These are phyloP conservation scores for Termitomyces sp. DNA, from an alignment of 768 basidiomycete genomes.

Conservation along the genomic window DNA sequence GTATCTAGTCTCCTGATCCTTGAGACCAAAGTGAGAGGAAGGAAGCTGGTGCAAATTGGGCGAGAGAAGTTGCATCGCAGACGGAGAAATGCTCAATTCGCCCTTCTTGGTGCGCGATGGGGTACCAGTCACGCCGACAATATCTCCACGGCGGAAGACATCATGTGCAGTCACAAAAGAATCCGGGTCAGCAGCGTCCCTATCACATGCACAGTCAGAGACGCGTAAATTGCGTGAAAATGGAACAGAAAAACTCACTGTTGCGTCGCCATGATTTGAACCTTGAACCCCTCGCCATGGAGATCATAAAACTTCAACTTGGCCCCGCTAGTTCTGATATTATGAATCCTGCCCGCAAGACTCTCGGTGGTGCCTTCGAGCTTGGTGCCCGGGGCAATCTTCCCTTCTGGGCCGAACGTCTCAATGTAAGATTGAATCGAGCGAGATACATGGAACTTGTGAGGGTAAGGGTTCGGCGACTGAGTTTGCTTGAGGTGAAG, in stretches of 20 bases:
- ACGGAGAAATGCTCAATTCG: constrained; percentile 86
- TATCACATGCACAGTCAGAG: constrained; percentile 16
- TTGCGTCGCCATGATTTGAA: constrained; percentile 91
- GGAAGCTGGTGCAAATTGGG: constrained; percentile 97
- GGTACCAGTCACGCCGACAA: constrained; percentile 86
- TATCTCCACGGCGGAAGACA: constrained; percentile 91
- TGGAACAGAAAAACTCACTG: constrained; percentile 46
- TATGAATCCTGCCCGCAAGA: constrained; percentile 89
- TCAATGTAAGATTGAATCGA: constrained; percentile 73
- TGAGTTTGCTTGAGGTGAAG: constrained; percentile 79
- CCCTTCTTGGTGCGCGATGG: constrained; percentile 94
- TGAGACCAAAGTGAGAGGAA: constrained; percentile 87
- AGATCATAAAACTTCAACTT: constrained; percentile 95
- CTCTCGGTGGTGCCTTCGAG: constrained; percentile 52
- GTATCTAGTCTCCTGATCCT: constrained; percentile 97
- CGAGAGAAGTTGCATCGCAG: constrained; percentile 79
- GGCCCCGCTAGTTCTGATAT: constrained; percentile 74
- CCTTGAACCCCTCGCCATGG: constrained; percentile 85
- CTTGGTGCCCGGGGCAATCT: constrained; percentile 63
- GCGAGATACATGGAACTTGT: constrained; percentile 91
- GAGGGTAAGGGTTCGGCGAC: constrained; percentile 92
- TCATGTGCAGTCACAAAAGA: constrained; percentile 72
- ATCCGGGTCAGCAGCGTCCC: constrained; percentile 61
- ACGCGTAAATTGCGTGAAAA: neutral
- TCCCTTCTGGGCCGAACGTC: constrained; percentile 68